These are phyloP conservation scores for Aspergillus pseudotamarii DNA, from an alignment of 2,329 filamentous ascomycete genomes.

Conservation along the genomic window DNA sequence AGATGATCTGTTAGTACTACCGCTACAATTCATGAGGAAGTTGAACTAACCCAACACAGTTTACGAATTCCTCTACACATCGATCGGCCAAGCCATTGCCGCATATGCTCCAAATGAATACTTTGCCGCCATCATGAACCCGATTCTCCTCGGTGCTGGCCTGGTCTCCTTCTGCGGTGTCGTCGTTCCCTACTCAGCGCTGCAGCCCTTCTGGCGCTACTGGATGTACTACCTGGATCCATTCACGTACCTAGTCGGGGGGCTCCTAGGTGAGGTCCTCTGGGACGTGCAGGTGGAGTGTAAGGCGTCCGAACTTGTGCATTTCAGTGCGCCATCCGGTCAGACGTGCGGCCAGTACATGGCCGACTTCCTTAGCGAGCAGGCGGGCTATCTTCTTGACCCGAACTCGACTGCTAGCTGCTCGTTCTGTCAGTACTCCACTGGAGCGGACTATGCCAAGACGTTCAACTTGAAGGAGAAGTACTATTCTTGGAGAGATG, in stretches of 20 bases:
- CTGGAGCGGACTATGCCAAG: slow-evolving; percentile 38
- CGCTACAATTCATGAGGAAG: rapidly evolving
- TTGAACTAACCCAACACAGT: slow-evolving; percentile 28
- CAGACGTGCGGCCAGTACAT: slow-evolving; percentile 41
- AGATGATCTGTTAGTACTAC: slow-evolving; percentile 40
- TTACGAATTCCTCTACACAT: slow-evolving; percentile 48
- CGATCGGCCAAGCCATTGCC: slow-evolving; percentile 53
- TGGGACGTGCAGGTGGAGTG: slow-evolving; percentile 46
- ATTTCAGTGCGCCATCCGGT: slow-evolving; percentile 29
- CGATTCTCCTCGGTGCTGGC: slow-evolving; percentile 54
- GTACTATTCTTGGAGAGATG: slow-evolving; percentile 43
- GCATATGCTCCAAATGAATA: slow-evolving; percentile 65
- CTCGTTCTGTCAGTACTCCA: slow-evolving; percentile 35
- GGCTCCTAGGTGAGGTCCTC: slow-evolving; percentile 39
- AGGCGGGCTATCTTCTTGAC: slow-evolving; percentile 35
- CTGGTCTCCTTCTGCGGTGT: slow-evolving; percentile 45
- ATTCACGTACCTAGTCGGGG: slow-evolving; percentile 47
- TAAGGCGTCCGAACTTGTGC: slow-evolving; percentile 33
- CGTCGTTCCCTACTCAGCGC: slow-evolving; percentile 39
- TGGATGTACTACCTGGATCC: slow-evolving; percentile 51
- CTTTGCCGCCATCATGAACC: slow-evolving; percentile 62
- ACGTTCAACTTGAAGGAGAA: slow-evolving; percentile 36
- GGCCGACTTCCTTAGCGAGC: slow-evolving; percentile 31
- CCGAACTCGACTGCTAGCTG: slow-evolving; percentile 30
- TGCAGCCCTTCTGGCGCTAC: slow-evolving; percentile 47